A percentile compares a stretch with the other conserved stretches of the same genome.
Evolutionary conservation across 805 yeast genomes (phyloP).

Genomic region (Candida anglica): DNA sequence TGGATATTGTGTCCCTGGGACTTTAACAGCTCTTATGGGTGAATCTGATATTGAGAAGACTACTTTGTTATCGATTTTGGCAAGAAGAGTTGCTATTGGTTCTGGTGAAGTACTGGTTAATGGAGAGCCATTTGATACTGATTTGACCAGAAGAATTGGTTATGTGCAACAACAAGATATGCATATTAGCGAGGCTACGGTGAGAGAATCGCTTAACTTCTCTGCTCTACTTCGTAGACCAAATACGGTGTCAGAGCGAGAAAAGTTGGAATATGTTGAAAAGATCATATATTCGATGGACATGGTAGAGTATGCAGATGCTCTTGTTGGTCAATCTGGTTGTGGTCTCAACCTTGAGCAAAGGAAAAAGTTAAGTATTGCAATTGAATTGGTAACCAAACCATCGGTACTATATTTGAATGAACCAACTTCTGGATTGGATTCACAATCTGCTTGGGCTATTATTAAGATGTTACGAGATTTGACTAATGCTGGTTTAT

Average conservation of each 20-base stretch:
- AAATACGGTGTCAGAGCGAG: conserved; percentile 31
- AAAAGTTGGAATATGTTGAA: conserved; percentile 51
- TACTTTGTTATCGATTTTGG: conserved; percentile 48
- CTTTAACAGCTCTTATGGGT: conserved; percentile 58
- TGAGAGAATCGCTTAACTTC: conserved; percentile 49
- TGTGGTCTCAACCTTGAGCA: conserved; percentile 58
- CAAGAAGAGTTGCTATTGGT: conserved; percentile 54
- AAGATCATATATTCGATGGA: conserved; percentile 45
- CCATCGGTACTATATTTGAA: conserved; percentile 63
- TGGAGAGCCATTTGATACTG: conserved; percentile 43
- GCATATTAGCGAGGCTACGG: conserved; percentile 49
- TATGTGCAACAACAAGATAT: conserved; percentile 61
- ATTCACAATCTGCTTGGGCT: conserved; percentile 69
- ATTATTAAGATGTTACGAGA: conserved; percentile 64
- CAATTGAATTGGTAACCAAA: conserved; percentile 69
- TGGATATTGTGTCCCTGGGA: conserved; percentile 44
- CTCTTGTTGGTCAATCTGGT: conserved; percentile 45
- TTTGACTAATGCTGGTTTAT: conserved; percentile 68
- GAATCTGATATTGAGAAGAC: conserved; percentile 66
- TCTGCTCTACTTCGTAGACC: conserved; percentile 50
- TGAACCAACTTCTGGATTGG: conserved; percentile 74
- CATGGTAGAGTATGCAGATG: conserved; percentile 52
- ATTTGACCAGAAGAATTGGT: conserved; percentile 54
- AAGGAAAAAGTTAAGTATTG: conserved; percentile 64
- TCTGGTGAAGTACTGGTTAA: conserved; percentile 58